Base-by-base conservation (phyloP, 352 stramenopile species). In the Phytophthora lateralis region DNA sequence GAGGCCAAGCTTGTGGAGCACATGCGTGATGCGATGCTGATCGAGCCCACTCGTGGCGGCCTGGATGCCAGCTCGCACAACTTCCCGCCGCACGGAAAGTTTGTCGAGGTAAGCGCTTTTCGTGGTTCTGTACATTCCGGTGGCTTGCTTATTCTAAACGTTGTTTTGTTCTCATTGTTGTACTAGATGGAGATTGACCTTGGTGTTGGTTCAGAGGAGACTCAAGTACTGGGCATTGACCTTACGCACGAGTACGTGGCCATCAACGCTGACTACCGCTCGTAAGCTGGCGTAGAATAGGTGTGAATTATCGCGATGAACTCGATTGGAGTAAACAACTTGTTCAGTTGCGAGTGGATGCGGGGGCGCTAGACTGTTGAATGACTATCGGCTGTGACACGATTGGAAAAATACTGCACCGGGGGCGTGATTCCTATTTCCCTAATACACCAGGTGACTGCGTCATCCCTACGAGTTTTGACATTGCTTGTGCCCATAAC, bases 191-290 rank as follows among this genome's bases (percentile, higher is more conserved):
- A 97, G 17, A 85, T 99, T 46, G 92, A 98, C 64, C 80, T 99
- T 62, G 89, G 86, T n/a, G 76, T 93, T 43, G 89, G 87, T 26
- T 84, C 78, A n/a, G 78, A 89, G 47, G 69, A 86, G 57, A 83
- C 85, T 15, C 87, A 88, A 47, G 94, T 99, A 9, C 79, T 98
- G 29, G 97, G 97, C 43, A 98, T 97, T 69, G 97, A 99, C 70
- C 82, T 99, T 62, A 99, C 97, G 38, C 89, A 98, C 73, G 97
- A 99, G 78, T 99, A 99, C 68, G 96, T 99, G 32, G 82, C 90
- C 32, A 97, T 99, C 63, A 99, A 99, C 81, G 97, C 97, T 46
- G 97, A 99, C 71, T 99, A 99, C 73, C 90, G 97, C 43, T 99
- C 95, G 74, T 99, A 95, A 70, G 11, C 15, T 38, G 39, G 9